These are phyloP conservation scores for Hansenula lynferdii DNA, from an alignment of 1,139 yeast genomes.

Conservation along the genomic window DNA sequence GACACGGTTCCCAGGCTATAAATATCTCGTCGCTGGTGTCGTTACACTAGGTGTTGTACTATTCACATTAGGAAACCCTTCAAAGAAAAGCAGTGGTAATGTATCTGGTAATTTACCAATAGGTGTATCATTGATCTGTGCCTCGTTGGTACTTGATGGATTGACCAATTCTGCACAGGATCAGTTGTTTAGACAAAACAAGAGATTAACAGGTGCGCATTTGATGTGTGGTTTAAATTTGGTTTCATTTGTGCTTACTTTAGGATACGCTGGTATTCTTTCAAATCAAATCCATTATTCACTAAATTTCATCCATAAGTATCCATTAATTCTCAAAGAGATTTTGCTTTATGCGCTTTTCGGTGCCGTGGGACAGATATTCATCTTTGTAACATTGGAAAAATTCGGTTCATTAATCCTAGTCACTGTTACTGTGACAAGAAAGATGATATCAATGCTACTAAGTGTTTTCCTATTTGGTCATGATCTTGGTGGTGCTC, in stretches of 20 bases:
- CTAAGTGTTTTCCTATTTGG: constrained; percentile 83
- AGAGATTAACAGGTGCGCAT: constrained; percentile 66
- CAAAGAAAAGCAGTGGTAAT: constrained; percentile 17
- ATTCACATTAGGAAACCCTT: constrained; percentile 50
- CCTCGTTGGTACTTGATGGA: constrained; percentile 81
- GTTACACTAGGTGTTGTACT: constrained; percentile 81
- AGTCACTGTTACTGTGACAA: constrained; percentile 91
- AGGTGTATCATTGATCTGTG: constrained; percentile 57
- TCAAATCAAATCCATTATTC: constrained; percentile 50
- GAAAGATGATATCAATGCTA: constrained; percentile 94
- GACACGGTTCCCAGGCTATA: constrained; percentile 67
- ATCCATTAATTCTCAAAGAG: constrained; percentile 53
- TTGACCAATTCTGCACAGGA: constrained; percentile 93
- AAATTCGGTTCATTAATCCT: constrained; percentile 78
- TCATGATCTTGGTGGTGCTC: constrained; percentile 55
- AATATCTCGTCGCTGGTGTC: constrained; percentile 67
- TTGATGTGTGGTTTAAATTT: constrained; percentile 81
- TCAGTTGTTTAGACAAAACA: constrained; percentile 53
- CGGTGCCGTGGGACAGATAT: constrained; percentile 91
- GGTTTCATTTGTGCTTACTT: constrained; percentile 35
- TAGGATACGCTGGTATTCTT: constrained; percentile 32
- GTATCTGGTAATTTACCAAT: constrained; percentile 33
- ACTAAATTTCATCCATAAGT: constrained; percentile 35
- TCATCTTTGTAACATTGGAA: constrained; percentile 80
- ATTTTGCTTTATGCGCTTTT: constrained; percentile 64